Conservation (phyloP, 768 basidiomycete species). For the Panaeolus papilionaceus region DNA sequence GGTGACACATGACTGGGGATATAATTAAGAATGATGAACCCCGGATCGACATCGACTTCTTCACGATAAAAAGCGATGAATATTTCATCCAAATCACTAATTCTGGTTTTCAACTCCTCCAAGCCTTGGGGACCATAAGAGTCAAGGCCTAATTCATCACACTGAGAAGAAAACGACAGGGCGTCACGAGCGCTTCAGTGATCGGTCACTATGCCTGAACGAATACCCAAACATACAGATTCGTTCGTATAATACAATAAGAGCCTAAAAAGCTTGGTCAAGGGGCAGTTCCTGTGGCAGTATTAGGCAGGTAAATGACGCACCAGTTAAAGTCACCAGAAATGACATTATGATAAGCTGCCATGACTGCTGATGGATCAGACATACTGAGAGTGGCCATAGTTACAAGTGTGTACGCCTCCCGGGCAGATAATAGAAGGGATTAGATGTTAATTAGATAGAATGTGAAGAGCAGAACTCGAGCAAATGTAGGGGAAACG, state of each 20-base stretch:
- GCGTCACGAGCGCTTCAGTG: conserved; percentile 12
- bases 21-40: conserved; percentile 51
- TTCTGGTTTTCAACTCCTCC: conserved; percentile 50
- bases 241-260: conserved; percentile 21
- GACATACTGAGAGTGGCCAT: conserved; percentile 27
- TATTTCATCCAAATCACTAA: conserved; percentile 43
- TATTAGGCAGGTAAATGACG: conserved; percentile 16
- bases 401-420: conserved; percentile 4
- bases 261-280: conserved; percentile 12
- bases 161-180: conserved; percentile 30
- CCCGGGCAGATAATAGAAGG: not conserved
- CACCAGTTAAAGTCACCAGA: conserved; percentile 36
- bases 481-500: not conserved
- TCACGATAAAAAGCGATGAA: conserved; percentile 56
- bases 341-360: conserved; percentile 37
- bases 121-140: conserved; percentile 49
- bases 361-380: conserved; percentile 35
- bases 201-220: conserved; percentile 5
- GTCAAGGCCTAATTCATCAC: conserved; percentile 46
- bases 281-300: not conserved
- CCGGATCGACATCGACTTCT: conserved; percentile 41
- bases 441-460: conserved; percentile 4
- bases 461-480: not conserved
- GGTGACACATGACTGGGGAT: conserved; percentile 49
- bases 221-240: conserved; percentile 28